phyloP scores from a whole-genome alignment of 768 basidiomycete species.

The Rhodotorula babjevae region DNA sequence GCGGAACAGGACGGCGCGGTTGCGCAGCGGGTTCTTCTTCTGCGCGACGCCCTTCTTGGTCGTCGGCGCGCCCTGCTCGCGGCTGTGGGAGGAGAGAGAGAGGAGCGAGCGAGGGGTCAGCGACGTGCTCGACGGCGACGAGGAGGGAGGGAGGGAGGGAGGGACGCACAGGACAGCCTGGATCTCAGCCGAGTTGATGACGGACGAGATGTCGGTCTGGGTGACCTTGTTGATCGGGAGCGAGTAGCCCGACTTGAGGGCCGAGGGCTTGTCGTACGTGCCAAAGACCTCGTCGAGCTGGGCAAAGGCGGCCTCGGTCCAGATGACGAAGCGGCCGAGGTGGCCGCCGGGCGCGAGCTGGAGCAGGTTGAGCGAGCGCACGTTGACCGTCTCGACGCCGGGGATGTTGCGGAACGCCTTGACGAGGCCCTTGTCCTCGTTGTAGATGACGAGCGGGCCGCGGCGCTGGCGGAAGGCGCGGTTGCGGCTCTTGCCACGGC shows the following conservation, averaged over 20 bases:
- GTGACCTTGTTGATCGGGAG: slow-evolving; percentile 93
- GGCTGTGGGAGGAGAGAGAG: slow-evolving; percentile 47
- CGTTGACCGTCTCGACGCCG: slow-evolving; percentile 94
- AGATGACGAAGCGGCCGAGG: slow-evolving; percentile 97
- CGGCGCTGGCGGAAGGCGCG: slow-evolving; percentile 94
- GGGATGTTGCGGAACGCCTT: slow-evolving; percentile 98
- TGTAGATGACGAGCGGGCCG: slow-evolving; percentile 94
- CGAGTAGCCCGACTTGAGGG: slow-evolving; percentile 82
- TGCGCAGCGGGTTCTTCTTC: slow-evolving; percentile 71
- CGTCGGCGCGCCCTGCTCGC: slow-evolving; percentile 74
- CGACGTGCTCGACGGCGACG: background rate
- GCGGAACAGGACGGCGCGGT: slow-evolving; percentile 47
- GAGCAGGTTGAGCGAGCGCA: slow-evolving; percentile 88
- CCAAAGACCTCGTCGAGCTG: slow-evolving; percentile 94
- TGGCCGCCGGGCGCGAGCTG: slow-evolving; percentile 99
- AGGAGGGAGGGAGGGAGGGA: background rate
- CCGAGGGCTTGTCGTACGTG: slow-evolving; percentile 80
- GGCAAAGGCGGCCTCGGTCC: slow-evolving; percentile 91
- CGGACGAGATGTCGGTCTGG: slow-evolving; percentile 82
- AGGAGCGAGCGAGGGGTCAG: too few relatives aligned
- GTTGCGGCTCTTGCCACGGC: slow-evolving; percentile 95
- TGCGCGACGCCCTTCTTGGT: slow-evolving; percentile 96
- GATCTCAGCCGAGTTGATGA: slow-evolving; percentile 98
- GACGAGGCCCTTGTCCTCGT: slow-evolving; percentile 93
- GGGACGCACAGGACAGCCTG: slow-evolving; percentile 68